Conservation (phyloP, 164 flowering plant genomes). For the Nelumbo lutea region DNA sequence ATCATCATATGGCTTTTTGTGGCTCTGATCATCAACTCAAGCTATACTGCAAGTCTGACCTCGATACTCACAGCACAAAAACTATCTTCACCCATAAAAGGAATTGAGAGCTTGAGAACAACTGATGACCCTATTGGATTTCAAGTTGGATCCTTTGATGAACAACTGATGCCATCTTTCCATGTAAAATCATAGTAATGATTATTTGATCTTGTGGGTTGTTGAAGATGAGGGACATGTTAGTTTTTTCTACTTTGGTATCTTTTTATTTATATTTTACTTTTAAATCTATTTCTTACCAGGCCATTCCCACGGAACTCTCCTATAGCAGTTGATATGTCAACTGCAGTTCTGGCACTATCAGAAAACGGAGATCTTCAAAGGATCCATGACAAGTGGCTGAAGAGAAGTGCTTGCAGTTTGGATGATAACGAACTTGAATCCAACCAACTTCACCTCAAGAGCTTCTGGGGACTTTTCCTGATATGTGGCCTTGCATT, state of each 20-base stretch:
- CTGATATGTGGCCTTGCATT: conserved; percentile 60
- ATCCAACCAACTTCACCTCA: conserved; percentile 48
- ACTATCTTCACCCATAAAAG: conserved; percentile 41
- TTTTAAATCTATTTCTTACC: neutral
- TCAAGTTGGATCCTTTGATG: conserved; percentile 50
- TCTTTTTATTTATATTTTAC: neutral
- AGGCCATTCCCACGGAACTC: conserved; percentile 90
- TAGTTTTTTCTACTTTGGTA: neutral
- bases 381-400: conserved; percentile 75
- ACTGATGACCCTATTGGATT: conserved; percentile 43
- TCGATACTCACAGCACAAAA: conserved; percentile 39
- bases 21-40: conserved; percentile 34
- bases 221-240: neutral
- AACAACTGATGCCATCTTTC: conserved; percentile 13
- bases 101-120: conserved; percentile 40
- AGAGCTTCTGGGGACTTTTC: conserved; percentile 80
- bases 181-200: conserved; percentile 7
- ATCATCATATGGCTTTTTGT: conserved; percentile 36
- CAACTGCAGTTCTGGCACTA: conserved; percentile 73
- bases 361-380: conserved; percentile 84
- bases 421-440: conserved; percentile 23
- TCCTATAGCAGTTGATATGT: conserved; percentile 72
- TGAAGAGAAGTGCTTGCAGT: conserved; percentile 37
- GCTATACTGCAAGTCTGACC: conserved; percentile 40
- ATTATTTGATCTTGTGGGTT: neutral